Evolutionary conservation across 2,329 filamentous ascomycete species (phyloP), one percentile per base, ranked within the genome.

Genomic region (Ilyonectria destructans): DNA sequence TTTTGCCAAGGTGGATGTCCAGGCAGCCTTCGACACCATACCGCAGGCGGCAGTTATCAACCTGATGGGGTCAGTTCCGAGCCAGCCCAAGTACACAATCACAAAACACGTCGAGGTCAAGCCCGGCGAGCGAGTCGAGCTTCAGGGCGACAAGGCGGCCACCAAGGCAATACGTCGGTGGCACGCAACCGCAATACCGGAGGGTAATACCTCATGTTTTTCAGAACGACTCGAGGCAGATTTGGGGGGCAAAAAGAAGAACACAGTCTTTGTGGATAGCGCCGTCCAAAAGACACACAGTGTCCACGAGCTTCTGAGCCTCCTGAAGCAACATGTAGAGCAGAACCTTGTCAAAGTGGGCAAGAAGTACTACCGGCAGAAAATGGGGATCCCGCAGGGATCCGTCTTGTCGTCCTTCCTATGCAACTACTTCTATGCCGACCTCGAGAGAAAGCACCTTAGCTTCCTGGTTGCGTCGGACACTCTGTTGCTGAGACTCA

Each of bases 401-500:
- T 98, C 95, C 0, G 88, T 98, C 1, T 79, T 99, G 6, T 98
- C 95, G 0, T 93, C 92, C 49, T 85, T 95, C 46, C 85, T 99
- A 6, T 98, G 96, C 85, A 98, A 95, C 81, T 96, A 97, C 81
- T 98, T 98, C 80, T 99, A 99, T 78, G 95, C 93, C 6, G 91
- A 96, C 69, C 88, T 98, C 1, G 96, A 99, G 80, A 82, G 82
- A 7, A 85, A 90, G 29, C 84, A 91, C 15, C 84, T 98, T 2
- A 78, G 77, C 0, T 98, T 98, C 77, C 81, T 96, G 17, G 76
- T 82, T 10, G 69, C 68, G 0, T 65, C 77, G 12, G 84, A 91
- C 37, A 91, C 88, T 56, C 81, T 98, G 3, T 84, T 99, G 8
- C 81, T 98, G 59, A 88, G 96, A 17, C 86, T 98, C 10, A 93